Base-by-base conservation (phyloP, 163 green algal species). In the Scenedesmus sp. region DNA sequence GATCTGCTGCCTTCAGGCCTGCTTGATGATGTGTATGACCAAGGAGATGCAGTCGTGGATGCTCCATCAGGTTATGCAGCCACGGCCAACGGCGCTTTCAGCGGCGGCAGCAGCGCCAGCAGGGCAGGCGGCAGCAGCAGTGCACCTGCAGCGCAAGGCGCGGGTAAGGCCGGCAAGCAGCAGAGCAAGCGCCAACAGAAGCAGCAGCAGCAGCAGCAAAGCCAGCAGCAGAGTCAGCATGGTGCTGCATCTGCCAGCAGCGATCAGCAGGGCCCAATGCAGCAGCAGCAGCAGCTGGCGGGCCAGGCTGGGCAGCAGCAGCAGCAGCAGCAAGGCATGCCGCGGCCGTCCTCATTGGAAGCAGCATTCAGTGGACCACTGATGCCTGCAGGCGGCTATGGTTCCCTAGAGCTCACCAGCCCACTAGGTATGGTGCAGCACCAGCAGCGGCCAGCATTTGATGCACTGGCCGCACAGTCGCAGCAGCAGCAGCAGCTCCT, bases 21-120 rank as follows among this genome's bases (percentile, higher is more conserved):
- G 76, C 85, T 93, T 6, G 90, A 93, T 77, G 90, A 93, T 76
- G 85, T 93, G 55, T 88, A 84, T 74, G 90, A 84, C 15, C 87
- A 81, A 20, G 87, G 57, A 8, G 87, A 91, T 77, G 74, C 74
- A 12, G 87, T 91, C 46, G 87, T 91, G 2, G 76, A 62, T 7
- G 87, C 76, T 3, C 87, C 87, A n/a, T 34, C 83, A 56, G 56
- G 57, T 34, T 74, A 79, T 13, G 23, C 70, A 79, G 70, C 70
- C 23, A 79, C 13, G 23, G 70, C 56, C 67, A 79, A 83, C 88
- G 18, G 88, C 62, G 64, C 59, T 23, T 59, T 64, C 26, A 82
- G 86, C 55, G 20, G 87, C 10, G 34, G 86, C 88, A 74, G 23
- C 56, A 77, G 26, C 10, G 77, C 57, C 64, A 70, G 56, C 86